phyloP scores from a whole-genome alignment of 345 rosid species.

The Euphorbia tirucalli region DNA sequence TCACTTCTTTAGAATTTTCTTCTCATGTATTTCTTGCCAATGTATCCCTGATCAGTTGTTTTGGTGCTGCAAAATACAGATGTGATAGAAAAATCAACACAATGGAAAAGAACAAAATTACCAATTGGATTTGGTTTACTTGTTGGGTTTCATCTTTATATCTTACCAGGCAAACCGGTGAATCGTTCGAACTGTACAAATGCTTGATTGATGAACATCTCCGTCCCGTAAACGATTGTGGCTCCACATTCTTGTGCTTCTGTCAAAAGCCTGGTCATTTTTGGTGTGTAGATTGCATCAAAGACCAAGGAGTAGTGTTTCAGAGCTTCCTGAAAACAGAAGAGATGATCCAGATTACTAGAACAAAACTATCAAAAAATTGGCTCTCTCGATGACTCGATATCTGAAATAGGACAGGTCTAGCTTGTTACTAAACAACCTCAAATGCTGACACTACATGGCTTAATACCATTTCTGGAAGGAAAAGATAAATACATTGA shows the following conservation, averaged over 20 bases:
- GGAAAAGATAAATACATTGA: not conserved
- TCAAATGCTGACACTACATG: not conserved
- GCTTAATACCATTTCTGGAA: not conserved
- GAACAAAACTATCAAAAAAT: not conserved
- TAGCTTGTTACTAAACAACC: not conserved
- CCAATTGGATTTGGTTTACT: not conserved
- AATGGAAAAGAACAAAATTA: not conserved
- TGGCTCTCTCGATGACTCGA: too few relatives aligned
- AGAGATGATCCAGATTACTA: not conserved
- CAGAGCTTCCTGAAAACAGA: constrained; percentile 42
- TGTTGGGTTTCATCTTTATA: constrained; percentile 8
- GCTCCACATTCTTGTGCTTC: constrained; percentile 61
- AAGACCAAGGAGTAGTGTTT: constrained; percentile 53
- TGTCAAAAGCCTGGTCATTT: constrained; percentile 49
- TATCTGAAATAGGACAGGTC: not conserved
- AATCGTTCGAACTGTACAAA: constrained; percentile 57
- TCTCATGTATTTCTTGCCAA: constrained; percentile 39
- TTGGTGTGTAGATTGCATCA: constrained; percentile 61
- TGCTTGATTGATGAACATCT: constrained; percentile 60
- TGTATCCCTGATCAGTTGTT: constrained; percentile 44
- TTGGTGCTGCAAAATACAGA: constrained; percentile 42
- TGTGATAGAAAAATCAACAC: not conserved
- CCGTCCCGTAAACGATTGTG: constrained; percentile 44
- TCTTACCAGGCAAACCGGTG: constrained; percentile 59
- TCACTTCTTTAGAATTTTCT: constrained; percentile 9